These are phyloP conservation scores for Ganoderma lingzhi DNA, from an alignment of 1,284 basidiomycete species.

Conservation along the genomic window DNA sequence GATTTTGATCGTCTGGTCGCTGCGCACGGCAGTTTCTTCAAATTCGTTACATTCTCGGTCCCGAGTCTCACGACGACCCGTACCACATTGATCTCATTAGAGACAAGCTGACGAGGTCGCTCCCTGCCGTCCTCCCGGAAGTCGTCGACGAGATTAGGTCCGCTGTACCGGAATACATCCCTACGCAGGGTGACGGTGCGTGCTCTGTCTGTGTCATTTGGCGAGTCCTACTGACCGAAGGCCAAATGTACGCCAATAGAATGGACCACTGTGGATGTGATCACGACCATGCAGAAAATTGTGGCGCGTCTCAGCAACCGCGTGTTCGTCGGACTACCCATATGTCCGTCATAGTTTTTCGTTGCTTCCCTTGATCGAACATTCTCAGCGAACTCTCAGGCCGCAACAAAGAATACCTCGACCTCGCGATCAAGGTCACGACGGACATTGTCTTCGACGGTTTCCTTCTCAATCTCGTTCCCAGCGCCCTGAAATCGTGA, in stretches of 20 bases:
- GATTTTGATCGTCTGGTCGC: not conserved
- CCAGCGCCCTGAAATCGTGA: not conserved
- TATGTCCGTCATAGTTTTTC: not conserved
- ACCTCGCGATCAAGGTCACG: conserved; percentile 15
- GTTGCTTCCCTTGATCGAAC: too few species aligned
- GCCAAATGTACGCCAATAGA: conserved; percentile 20
- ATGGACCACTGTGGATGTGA: conserved; percentile 30
- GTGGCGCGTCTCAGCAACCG: conserved; percentile 38
- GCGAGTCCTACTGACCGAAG: not conserved
- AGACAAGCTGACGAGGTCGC: conserved; percentile 36
- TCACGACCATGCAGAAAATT: conserved; percentile 34
- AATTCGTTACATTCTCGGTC: conserved; percentile 33
- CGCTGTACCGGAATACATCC: conserved; percentile 32
- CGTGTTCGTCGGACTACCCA: conserved; percentile 40
- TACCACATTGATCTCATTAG: conserved; percentile 40
- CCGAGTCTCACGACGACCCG: conserved; percentile 28
- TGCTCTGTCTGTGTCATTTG: not conserved
- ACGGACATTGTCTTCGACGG: conserved; percentile 19
- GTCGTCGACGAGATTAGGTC: conserved; percentile 38
- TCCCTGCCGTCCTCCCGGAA: conserved; percentile 27
- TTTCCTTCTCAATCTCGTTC: conserved; percentile 3
- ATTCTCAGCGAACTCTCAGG: conserved; percentile 21
- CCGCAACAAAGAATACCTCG: conserved; percentile 29
- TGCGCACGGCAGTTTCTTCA: conserved; percentile 32
- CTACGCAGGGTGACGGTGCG: conserved; percentile 20